Base-by-base conservation (phyloP, 2,329 filamentous ascomycete species). In the Diaporthe sp. region DNA sequence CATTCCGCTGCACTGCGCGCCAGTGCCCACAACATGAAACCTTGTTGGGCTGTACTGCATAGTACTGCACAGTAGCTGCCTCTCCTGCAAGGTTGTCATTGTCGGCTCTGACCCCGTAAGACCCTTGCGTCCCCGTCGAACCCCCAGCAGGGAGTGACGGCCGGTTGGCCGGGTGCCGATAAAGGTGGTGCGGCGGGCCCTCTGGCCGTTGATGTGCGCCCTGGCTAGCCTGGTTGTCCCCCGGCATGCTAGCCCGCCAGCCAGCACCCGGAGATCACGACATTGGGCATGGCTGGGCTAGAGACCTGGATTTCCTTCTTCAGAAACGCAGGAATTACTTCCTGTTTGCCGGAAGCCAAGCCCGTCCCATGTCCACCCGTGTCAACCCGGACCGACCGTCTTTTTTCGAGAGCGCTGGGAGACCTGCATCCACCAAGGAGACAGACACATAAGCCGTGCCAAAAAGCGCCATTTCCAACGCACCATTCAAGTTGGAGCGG, bases 101-200 rank as follows among this genome's bases (percentile, higher is more conserved):
- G 57, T 72, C 44, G 57, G 46, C 58, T 60, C n/a, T 12, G 58
- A 62, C 71, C 71, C 70, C 58, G 62, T 37, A 13, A 53, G 58
- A 65, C 58, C 71, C 58, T 65, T 61, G 57, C 34, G 31, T 28
- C 57, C 57, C 57, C 57, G 72, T 61, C 72, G 67, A 70, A 71
- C 44, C 60, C 60, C 60, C 72, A 73, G 53, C 44, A 72, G 39
- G 51, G 70, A 65, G 42, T 49, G 57, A 71, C 51, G 46, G 67
- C 62, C 75, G 60, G 72, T 53, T 76, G 72, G 75, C 75, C 72
- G 72, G 71, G 46, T 76, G 75, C 75, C 75, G 75, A 76, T 58
- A 31, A 67, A 68, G 67, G 72, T 75, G 49, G 49, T 68, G 70
- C 75, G 51, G 75, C 75, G 72, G 75, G 55, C 55, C 53, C 73